Percentiles rank a stretch among this genome's conserved stretches.
Evolutionary conservation across 768 basidiomycete species (phyloP).

Genomic region (Leccinum rimulosum): DNA sequence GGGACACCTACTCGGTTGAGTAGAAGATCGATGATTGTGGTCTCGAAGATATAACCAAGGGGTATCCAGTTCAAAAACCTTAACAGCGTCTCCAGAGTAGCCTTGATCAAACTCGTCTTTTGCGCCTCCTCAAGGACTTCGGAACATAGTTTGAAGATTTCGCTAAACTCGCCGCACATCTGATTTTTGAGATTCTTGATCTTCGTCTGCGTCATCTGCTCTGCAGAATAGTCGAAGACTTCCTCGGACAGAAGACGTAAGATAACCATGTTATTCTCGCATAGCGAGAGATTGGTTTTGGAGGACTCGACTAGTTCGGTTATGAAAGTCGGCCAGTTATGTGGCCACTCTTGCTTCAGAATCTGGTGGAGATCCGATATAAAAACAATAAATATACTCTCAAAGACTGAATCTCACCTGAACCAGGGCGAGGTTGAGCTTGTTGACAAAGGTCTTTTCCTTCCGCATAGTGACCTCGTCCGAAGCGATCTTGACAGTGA

Average conservation of each 20-base stretch:
- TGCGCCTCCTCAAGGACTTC: conserved; percentile 97
- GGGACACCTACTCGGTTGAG: conserved; percentile 73
- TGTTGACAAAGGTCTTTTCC: conserved; percentile 94
- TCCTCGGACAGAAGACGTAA: conserved; percentile 96
- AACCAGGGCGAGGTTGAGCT: conserved; percentile 93
- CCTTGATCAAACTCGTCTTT: conserved; percentile 91
- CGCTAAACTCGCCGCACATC: conserved; percentile 96
- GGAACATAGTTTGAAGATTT: conserved; percentile 96
- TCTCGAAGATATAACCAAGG: conserved; percentile 97
- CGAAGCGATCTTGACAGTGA: conserved; percentile 90
- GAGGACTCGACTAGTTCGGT: conserved; percentile 96
- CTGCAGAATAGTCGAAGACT: conserved; percentile 97
- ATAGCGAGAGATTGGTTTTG: conserved; percentile 91
- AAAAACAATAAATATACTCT: not conserved
- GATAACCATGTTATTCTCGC: conserved; percentile 99
- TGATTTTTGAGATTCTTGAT: conserved; percentile 97
- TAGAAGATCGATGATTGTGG: conserved; percentile 91
- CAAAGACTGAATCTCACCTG: conserved; percentile 53
- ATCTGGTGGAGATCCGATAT: conserved; percentile 52
- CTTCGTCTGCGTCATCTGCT: conserved; percentile 97
- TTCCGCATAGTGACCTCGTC: conserved; percentile 86
- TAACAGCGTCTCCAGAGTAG: conserved; percentile 90
- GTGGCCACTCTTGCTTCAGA: conserved; percentile 99
- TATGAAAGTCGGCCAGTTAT: conserved; percentile 98
- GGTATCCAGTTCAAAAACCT: conserved; percentile 99